Base-by-base conservation (phyloP, 345 rosid genomes). In the Citrus cavaleriei region DNA sequence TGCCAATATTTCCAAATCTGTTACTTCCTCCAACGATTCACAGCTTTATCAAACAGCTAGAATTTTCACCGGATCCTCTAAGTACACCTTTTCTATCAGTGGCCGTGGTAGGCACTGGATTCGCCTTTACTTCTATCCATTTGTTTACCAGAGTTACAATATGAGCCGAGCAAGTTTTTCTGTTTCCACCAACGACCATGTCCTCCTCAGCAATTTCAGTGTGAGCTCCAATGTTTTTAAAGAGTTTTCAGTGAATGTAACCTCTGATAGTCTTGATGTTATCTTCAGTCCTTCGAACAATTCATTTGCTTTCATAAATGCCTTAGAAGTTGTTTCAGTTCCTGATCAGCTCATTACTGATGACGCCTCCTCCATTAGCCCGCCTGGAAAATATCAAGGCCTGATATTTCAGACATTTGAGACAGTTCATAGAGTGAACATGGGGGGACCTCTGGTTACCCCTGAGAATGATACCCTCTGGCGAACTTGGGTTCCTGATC, bases 101-200 rank as follows among this genome's bases (percentile, higher is more conserved):
- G 76, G 64, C 77, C 60, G 51, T 2, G 99, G 96, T 73, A 86
- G 98, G 54, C 97, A 91, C 85, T 95, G 97, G 97, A 82, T 95
- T 79, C 98, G 99, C 65, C 86, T 95, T 59, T 91, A 95, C 80
- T 93, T 95, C 84, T 82, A 77, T 59, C 94, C 98, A 8, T 95
- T 93, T 76, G 83, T 80, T 63, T 80, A 81, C 75, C 83, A 77
- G 37, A 84, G 73, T 75, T 92, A 85, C 74, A 51, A 84, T n/a
- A 89, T 92, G 98, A 90, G 83, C 59, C 65, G 49, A 40, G 91
- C 95, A 10, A 89, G 7, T 9, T 95, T 95, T 76, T 81, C 86
- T 35, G 93, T 95, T 73, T 88, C 92, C 19, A 78, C 93, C 2
- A 85, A 81, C 7, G 77, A 86, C 62, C 87, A 85, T 82, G 90